phyloP scores from a whole-genome alignment of 495 filamentous ascomycete species.

The Trichodelitschia bisporula region DNA sequence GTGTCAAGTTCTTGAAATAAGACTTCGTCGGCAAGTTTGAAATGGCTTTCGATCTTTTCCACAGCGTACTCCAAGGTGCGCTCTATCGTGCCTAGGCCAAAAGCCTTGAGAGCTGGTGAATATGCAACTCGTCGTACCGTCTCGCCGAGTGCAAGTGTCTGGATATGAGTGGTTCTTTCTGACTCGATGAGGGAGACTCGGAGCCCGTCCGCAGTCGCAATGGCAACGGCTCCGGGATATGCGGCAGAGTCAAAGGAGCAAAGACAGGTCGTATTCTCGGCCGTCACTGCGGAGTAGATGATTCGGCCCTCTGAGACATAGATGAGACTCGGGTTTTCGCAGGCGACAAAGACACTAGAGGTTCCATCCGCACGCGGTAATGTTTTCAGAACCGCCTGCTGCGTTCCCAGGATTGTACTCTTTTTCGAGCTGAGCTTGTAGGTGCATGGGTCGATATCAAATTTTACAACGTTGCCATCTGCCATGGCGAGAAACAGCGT shows the following conservation, averaged over 20 bases:
- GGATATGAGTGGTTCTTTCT: slow-evolving; percentile 66
- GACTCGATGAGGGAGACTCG: slow-evolving; percentile 66
- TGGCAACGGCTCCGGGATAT: slow-evolving; percentile 55
- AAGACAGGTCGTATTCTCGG: slow-evolving; percentile 55
- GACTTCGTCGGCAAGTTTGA: slow-evolving; percentile 27
- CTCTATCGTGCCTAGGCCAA: slow-evolving; percentile 67
- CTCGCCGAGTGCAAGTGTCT: slow-evolving; percentile 49
- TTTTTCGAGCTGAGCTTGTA: slow-evolving; percentile 44
- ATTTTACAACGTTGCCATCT: slow-evolving; percentile 78
- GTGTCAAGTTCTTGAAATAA: slow-evolving; percentile 17
- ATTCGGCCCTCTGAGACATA: slow-evolving; percentile 72
- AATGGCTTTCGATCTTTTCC: slow-evolving; percentile 32
- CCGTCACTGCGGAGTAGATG: slow-evolving; percentile 88
- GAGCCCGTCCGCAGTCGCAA: slow-evolving; percentile 47
- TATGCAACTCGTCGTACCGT: slow-evolving; percentile 76
- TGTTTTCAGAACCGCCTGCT: slow-evolving; percentile 54
- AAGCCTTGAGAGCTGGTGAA: slow-evolving; percentile 50
- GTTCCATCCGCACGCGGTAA: slow-evolving; percentile 38
- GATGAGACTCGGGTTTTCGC: slow-evolving; percentile 80
- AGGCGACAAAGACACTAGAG: slow-evolving; percentile 76
- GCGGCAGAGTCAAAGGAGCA: slow-evolving; percentile 61
- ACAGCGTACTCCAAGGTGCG: slow-evolving; percentile 28
- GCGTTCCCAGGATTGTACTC: slow-evolving; percentile 64
- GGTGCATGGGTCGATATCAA: slow-evolving; percentile 34
- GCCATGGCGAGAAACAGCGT: slow-evolving; percentile 86